Percentiles rank a stretch among this genome's conserved stretches.
These are phyloP conservation scores for Cynanchum wilfordii DNA, from an alignment of 257 asterid species.

Conservation along the genomic window DNA sequence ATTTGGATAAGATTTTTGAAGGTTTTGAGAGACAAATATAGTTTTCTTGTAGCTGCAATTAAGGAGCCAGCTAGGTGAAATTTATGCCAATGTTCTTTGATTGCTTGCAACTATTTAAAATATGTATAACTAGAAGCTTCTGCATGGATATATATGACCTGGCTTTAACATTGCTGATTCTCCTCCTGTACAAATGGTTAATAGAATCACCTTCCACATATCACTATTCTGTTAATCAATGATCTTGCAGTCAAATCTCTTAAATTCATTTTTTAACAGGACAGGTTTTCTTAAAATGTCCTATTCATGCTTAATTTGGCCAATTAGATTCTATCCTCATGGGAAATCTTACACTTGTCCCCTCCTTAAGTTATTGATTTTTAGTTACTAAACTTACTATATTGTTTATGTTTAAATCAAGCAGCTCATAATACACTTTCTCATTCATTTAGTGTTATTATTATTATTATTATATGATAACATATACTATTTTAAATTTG, in stretches of 20 bases:
- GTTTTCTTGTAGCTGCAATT: not conserved
- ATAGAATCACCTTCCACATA: not conserved
- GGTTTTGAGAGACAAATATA: not conserved
- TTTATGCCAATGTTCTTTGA: not conserved
- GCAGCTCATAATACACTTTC: not conserved
- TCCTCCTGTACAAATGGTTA: not conserved
- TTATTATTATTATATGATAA: not conserved
- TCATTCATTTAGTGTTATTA: not conserved
- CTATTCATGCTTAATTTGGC: not conserved
- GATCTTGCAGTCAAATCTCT: not conserved
- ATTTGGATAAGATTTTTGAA: not conserved
- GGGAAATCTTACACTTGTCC: conserved; percentile 8
- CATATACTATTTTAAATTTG: too few species aligned
- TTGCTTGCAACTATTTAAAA: conserved; percentile 5
- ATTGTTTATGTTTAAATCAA: not conserved
- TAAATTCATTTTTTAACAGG: not conserved
- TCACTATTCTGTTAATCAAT: not conserved
- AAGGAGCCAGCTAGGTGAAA: not conserved
- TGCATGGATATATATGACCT: not conserved
- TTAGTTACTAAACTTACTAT: not conserved
- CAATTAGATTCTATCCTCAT: conserved; percentile 1
- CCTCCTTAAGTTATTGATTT: not conserved
- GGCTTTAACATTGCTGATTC: not conserved
- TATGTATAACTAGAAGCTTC: not conserved
- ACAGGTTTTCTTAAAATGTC: not conserved